phyloP scores from a whole-genome alignment of 2,329 filamentous ascomycete genomes.

The Cladosporium sp. region DNA sequence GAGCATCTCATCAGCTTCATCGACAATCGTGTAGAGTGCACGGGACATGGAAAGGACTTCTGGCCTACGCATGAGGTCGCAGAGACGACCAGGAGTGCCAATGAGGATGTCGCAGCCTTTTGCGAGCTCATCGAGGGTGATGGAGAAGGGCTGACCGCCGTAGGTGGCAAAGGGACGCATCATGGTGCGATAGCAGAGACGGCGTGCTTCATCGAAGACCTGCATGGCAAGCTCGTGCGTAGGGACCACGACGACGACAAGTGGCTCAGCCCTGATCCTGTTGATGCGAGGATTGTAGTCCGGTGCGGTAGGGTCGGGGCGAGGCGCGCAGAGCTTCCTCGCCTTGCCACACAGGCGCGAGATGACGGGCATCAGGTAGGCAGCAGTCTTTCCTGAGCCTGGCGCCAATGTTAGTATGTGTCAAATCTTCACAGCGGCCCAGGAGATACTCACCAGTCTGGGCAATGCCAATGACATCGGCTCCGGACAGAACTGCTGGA shows the following conservation, averaged over 20 bases:
- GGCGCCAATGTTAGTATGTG: constrained; percentile 9
- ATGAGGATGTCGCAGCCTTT: constrained; percentile 88
- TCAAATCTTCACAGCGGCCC: background rate
- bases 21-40: constrained; percentile 73
- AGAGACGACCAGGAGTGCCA: constrained; percentile 79
- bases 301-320: constrained; percentile 52
- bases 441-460: constrained; percentile 72
- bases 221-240: constrained; percentile 89
- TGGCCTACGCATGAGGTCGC: constrained; percentile 74
- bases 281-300: constrained; percentile 50
- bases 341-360: constrained; percentile 95
- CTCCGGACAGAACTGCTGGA: constrained; percentile 69
- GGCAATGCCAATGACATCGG: constrained; percentile 83
- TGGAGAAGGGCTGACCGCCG: constrained; percentile 69
- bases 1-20: constrained; percentile 94
- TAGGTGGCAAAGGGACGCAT: constrained; percentile 87
- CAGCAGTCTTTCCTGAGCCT: constrained; percentile 96
- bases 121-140: constrained; percentile 68
- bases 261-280: constrained; percentile 70
- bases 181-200: constrained; percentile 92
- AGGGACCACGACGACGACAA: constrained; percentile 80
- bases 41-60: constrained; percentile 67
- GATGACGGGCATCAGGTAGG: constrained; percentile 83
- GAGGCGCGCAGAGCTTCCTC: constrained; percentile 75
- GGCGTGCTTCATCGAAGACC: constrained; percentile 90